Evolutionary conservation across 2,329 filamentous ascomycete species (phyloP).

Genomic region (Xylariaceae sp.): DNA sequence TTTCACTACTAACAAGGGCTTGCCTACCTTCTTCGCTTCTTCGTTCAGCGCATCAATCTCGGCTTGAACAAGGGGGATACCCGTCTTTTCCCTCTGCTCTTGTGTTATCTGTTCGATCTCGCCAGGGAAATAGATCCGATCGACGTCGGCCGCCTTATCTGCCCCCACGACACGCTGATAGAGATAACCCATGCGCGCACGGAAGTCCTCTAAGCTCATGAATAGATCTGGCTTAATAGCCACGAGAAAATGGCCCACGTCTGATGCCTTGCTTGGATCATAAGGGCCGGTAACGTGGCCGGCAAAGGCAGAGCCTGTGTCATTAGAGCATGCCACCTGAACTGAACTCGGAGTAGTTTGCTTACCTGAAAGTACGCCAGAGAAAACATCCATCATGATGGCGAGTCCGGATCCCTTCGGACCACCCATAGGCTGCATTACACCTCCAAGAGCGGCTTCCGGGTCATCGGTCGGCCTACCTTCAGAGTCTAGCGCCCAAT

Average conservation of each 20-base stretch:
- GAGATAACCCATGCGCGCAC: conserved; percentile 52
- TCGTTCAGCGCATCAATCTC: conserved; percentile 52
- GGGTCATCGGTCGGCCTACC: conserved; percentile 69
- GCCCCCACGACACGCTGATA: conserved; percentile 49
- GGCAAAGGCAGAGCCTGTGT: conserved; percentile 64
- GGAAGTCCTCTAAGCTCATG: conserved; percentile 64
- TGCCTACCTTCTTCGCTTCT: conserved; percentile 46
- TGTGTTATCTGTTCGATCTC: conserved; percentile 56
- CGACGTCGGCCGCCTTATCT: conserved; percentile 51
- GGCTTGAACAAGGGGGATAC: conserved; percentile 54
- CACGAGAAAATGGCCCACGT: conserved; percentile 70
- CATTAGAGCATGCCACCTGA: not conserved
- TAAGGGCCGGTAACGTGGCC: conserved; percentile 74
- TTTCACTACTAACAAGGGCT: conserved; percentile 25
- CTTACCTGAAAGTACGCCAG: conserved; percentile 59
- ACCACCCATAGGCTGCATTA: conserved; percentile 83
- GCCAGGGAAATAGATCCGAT: conserved; percentile 56
- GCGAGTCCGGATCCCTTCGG: conserved; percentile 73
- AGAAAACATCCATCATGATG: conserved; percentile 89
- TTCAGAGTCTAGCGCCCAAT: conserved; percentile 71
- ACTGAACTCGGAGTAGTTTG: not conserved
- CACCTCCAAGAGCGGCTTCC: conserved; percentile 62
- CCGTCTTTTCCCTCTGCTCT: conserved; percentile 45
- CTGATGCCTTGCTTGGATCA: conserved; percentile 60
- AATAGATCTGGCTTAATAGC: conserved; percentile 72